Conservation (phyloP, 1,139 yeast genomes). For the Blastobotrys arbuscula region DNA sequence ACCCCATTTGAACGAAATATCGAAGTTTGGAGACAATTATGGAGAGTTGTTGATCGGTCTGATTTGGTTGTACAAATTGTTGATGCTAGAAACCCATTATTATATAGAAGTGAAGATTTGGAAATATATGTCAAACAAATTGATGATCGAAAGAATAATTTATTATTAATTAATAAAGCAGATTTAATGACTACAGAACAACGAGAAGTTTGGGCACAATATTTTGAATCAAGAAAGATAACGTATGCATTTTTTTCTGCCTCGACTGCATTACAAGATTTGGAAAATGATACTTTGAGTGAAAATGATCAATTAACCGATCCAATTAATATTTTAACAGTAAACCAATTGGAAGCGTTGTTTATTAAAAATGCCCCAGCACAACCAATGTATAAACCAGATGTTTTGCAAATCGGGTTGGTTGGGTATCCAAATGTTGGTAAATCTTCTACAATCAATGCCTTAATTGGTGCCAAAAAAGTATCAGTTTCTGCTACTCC, state of each 20-base stretch:
- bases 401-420: constrained; percentile 76
- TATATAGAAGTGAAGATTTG: constrained; percentile 85
- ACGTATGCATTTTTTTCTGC: constrained; percentile 93
- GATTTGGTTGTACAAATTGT: constrained; percentile 95
- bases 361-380: constrained; percentile 75
- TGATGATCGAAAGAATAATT: constrained; percentile 63
- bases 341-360: constrained; percentile 77
- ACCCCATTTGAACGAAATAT: constrained; percentile 97
- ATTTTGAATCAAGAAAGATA: constrained; percentile 62
- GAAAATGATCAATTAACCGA: constrained; percentile 33
- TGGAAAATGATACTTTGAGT: constrained; percentile 25
- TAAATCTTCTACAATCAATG: constrained; percentile 90
- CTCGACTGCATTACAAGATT: constrained; percentile 48
- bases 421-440: constrained; percentile 92
- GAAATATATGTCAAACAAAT: constrained; percentile 76
- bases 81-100: constrained; percentile 91
- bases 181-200: constrained; percentile 77
- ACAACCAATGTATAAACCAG: constrained; percentile 39
- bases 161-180: constrained; percentile 88
- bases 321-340: constrained; percentile 65
- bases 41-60: constrained; percentile 97
- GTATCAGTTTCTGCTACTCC: constrained; percentile 98
- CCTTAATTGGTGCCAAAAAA: constrained; percentile 90
- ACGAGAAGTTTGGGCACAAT: constrained; percentile 80
- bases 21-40: constrained; percentile 97